phyloP scores from a whole-genome alignment of 768 basidiomycete species.

The button mushroom (Agaricus bisporus) region DNA sequence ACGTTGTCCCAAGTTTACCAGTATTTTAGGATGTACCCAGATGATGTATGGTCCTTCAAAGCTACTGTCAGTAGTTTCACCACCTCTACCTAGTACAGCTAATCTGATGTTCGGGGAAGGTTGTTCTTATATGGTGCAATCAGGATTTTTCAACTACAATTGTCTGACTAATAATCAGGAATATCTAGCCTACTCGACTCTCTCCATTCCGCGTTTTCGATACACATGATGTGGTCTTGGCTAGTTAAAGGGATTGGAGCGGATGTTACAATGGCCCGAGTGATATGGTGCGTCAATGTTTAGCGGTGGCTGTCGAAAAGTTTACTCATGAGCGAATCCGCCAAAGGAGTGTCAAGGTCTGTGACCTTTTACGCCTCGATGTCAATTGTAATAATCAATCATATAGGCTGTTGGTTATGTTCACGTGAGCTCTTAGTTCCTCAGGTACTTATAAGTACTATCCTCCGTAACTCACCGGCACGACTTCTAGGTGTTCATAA shows the following conservation, averaged over 20 bases:
- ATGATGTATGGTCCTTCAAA: background rate
- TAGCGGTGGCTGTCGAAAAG: no score
- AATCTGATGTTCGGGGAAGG: background rate
- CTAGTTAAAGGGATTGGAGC: constrained; percentile 3
- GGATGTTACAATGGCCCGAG: background rate
- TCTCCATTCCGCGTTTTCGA: constrained; percentile 9
- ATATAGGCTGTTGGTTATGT: constrained; percentile 6
- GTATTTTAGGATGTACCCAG: constrained; percentile 7
- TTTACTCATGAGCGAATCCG: background rate
- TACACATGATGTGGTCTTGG: constrained; percentile 10
- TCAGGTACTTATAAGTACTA: background rate
- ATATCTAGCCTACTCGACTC: constrained; percentile 3
- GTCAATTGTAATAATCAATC: background rate
- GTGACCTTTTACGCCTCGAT: background rate
- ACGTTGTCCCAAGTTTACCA: constrained; percentile 8
- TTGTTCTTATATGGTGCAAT: constrained; percentile 6
- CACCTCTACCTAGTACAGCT: background rate
- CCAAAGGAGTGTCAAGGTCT: constrained; percentile 9
- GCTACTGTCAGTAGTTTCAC: background rate
- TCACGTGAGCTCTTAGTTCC: background rate
- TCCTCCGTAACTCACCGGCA: no score
- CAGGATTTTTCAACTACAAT: background rate
- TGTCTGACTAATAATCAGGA: background rate
- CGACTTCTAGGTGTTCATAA: constrained; percentile 3
- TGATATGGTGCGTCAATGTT: constrained; percentile 3